A percentile compares a stretch with the other conserved stretches of the same genome.
These are phyloP conservation scores for Holtermanniella nyarrowii DNA, from an alignment of 768 basidiomycete species.

Conservation along the genomic window DNA sequence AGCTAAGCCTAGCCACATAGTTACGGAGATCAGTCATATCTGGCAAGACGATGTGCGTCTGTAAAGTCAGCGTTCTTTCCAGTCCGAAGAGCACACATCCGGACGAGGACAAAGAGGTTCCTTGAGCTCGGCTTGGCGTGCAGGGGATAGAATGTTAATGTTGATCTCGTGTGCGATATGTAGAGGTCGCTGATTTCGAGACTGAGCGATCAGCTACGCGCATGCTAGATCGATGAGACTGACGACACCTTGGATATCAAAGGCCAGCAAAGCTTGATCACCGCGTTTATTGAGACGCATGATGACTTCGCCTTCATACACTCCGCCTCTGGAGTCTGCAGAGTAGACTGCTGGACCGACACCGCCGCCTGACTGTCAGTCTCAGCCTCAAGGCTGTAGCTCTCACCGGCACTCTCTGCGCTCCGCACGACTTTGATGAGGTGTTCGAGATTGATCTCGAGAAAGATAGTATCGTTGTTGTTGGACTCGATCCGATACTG, in stretches of 20 bases:
- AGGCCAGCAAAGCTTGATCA: slow-evolving; percentile 32
- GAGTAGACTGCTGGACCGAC: not conserved
- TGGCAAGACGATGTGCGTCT: slow-evolving; percentile 37
- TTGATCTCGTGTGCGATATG: slow-evolving; percentile 36
- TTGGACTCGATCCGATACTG: slow-evolving; percentile 37
- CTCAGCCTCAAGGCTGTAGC: not conserved
- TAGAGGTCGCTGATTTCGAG: slow-evolving; percentile 9
- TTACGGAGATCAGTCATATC: slow-evolving; percentile 29
- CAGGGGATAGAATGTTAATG: slow-evolving; percentile 27
- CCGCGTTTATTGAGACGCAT: slow-evolving; percentile 35
- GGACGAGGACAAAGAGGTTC: slow-evolving; percentile 40
- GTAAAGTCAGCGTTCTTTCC: not conserved
- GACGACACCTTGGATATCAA: slow-evolving; percentile 33
- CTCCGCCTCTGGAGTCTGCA: not conserved
- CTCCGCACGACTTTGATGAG: slow-evolving; percentile 33
- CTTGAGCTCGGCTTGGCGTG: slow-evolving; percentile 27
- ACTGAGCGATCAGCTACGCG: not conserved
- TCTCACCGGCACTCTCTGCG: slow-evolving; percentile 33
- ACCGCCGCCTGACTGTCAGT: not conserved
- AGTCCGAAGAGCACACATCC: slow-evolving; percentile 25
- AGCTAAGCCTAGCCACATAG: slow-evolving; percentile 27
- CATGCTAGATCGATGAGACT: slow-evolving; percentile 2
- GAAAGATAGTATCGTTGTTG: slow-evolving; percentile 36
- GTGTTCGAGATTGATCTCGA: slow-evolving; percentile 32
- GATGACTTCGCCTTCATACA: slow-evolving; percentile 23